Evolutionary conservation across 1,284 basidiomycete species (phyloP).

Genomic region (Trichosporon sp.): DNA sequence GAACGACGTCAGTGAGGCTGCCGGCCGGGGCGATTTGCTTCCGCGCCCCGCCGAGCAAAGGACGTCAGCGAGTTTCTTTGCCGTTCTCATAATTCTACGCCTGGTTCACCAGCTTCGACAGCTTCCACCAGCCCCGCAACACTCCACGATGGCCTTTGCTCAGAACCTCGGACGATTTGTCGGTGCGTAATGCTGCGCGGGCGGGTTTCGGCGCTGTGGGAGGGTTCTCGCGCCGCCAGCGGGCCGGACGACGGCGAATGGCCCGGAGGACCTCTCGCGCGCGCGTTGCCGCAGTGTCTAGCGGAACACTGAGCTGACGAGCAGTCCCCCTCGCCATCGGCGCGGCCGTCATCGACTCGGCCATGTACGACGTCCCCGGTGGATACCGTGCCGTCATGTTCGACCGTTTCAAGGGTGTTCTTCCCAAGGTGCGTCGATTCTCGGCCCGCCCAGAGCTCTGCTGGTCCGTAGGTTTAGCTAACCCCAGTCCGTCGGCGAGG

Average conservation of each 20-base stretch:
- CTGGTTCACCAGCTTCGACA: neutral
- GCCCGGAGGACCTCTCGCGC: neutral
- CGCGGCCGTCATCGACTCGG: constrained; percentile 63
- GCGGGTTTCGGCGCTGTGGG: too few species aligned
- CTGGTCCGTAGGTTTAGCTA: neutral
- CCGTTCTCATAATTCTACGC: neutral
- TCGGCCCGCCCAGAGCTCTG: neutral
- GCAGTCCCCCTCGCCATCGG: constrained; percentile 72
- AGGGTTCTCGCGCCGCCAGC: neutral
- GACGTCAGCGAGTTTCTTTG: constrained; percentile 5
- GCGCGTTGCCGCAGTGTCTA: too few species aligned
- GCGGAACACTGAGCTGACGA: neutral
- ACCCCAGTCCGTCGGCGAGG: constrained; percentile 73
- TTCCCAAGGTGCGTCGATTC: constrained; percentile 59
- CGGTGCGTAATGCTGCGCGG: constrained; percentile 17
- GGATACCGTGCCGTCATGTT: constrained; percentile 97
- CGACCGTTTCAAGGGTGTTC: constrained; percentile 92
- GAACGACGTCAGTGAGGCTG: neutral
- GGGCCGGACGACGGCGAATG: neutral
- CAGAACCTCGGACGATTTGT: constrained; percentile 34
- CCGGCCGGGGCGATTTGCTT: neutral
- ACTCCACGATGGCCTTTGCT: constrained; percentile 26
- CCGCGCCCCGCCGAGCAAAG: neutral
- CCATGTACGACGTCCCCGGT: constrained; percentile 83
- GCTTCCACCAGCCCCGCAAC: neutral